These are phyloP conservation scores for Xanthoparmelia taractica DNA, from an alignment of 495 filamentous ascomycete species.

Conservation along the genomic window DNA sequence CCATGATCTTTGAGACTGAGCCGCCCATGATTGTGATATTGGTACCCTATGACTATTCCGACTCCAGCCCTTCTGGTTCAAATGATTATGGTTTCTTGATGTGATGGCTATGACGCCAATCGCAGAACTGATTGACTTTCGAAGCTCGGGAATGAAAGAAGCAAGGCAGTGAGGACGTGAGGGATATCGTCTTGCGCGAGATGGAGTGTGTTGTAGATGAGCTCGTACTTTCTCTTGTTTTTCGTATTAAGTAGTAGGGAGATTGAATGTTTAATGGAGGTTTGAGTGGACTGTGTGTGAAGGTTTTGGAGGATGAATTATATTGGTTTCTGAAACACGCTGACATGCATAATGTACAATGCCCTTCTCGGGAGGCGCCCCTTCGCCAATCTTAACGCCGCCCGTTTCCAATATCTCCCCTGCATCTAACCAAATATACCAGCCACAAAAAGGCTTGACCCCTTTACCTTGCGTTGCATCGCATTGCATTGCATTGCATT, in stretches of 20 bases:
- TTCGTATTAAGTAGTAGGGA: not conserved
- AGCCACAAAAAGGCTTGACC: slow-evolving; percentile 4
- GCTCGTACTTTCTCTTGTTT: not conserved
- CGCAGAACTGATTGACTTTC: not conserved
- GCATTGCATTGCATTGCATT: not conserved
- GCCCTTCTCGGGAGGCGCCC: slow-evolving; percentile 8
- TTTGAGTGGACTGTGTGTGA: too few species aligned
- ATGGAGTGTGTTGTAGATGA: not conserved
- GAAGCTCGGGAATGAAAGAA: not conserved
- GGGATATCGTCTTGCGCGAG: not conserved
- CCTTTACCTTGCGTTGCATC: not conserved
- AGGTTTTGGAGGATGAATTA: too few species aligned
- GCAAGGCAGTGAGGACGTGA: not conserved
- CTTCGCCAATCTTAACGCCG: slow-evolving; percentile 11
- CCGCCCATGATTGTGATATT: slow-evolving; percentile 55
- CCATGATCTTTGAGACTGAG: slow-evolving; percentile 79
- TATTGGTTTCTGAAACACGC: not conserved
- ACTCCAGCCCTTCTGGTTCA: not conserved
- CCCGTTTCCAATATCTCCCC: slow-evolving; percentile 1
- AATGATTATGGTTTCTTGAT: not conserved
- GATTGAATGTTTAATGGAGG: too few species aligned
- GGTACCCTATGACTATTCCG: too few species aligned
- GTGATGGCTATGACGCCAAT: not conserved
- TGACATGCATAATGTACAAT: slow-evolving; percentile 8
- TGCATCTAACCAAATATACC: not conserved